Conservation (phyloP, 2,329 filamentous ascomycete genomes). For the Hypoxylon sp. region DNA sequence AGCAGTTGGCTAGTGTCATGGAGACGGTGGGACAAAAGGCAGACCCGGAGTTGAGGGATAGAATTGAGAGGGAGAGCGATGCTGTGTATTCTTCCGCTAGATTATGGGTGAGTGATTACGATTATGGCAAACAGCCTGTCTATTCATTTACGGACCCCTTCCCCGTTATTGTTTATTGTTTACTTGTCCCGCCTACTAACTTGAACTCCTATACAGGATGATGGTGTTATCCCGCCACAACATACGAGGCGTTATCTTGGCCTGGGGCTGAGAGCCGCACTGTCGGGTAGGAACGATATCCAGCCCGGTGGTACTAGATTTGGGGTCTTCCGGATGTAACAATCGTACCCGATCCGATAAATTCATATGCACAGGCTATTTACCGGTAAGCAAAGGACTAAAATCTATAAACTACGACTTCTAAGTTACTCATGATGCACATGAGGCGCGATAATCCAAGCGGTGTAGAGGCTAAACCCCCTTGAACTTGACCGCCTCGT, state of each 20-base stretch:
- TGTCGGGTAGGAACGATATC: slow-evolving; percentile 76
- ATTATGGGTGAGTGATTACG: slow-evolving; percentile 77
- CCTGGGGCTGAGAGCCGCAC: slow-evolving; percentile 78
- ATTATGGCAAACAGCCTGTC: neutral
- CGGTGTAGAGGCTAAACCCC: slow-evolving; percentile 27
- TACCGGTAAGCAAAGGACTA: slow-evolving; percentile 1
- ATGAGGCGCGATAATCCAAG: slow-evolving; percentile 5
- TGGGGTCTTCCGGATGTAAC: slow-evolving; percentile 86
- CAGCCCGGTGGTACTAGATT: slow-evolving; percentile 77
- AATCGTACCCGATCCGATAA: slow-evolving; percentile 22
- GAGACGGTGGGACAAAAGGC: slow-evolving; percentile 88
- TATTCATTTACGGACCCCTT: slow-evolving; percentile 7
- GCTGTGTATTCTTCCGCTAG: slow-evolving; percentile 89
- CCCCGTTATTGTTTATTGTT: slow-evolving; percentile 15
- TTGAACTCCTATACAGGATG: slow-evolving; percentile 66
- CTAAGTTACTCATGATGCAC: slow-evolving; percentile 5
- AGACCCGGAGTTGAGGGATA: slow-evolving; percentile 83
- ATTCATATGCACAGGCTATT: slow-evolving; percentile 5
- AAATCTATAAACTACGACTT: slow-evolving; percentile 20
- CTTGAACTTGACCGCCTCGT: slow-evolving; percentile 29
- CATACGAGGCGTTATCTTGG: slow-evolving; percentile 82
- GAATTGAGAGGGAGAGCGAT: slow-evolving; percentile 92
- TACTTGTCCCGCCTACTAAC: slow-evolving; percentile 4
- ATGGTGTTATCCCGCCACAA: slow-evolving; percentile 83
- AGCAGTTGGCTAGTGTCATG: slow-evolving; percentile 95